Conservation (phyloP, 176 grass and related monocot species). For the Paspalum notatum region DNA sequence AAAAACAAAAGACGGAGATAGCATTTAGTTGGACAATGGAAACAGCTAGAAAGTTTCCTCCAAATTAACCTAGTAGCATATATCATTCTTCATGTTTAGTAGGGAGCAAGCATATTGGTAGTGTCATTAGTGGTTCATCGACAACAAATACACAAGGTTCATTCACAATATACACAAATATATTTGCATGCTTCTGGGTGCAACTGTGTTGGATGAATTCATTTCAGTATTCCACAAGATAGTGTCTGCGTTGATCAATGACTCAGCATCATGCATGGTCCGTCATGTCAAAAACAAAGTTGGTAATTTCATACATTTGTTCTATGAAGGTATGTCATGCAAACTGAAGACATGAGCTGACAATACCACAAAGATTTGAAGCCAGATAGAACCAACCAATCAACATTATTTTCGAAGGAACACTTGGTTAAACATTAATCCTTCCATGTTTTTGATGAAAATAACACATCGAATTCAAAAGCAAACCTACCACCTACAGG, state of each 20-base stretch:
- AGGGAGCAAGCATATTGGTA: not conserved
- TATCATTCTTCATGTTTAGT: slow-evolving; percentile 30
- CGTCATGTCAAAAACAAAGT: not conserved
- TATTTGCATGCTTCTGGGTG: slow-evolving; percentile 11
- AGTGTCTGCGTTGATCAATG: not conserved
- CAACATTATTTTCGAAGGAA: slow-evolving; percentile 14
- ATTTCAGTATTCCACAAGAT: not conserved
- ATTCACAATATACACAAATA: slow-evolving; percentile 11
- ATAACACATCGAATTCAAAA: not conserved
- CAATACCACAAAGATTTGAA: slow-evolving; percentile 29
- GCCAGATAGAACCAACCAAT: not conserved
- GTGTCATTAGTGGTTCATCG: slow-evolving; percentile 3
- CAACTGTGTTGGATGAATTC: not conserved
- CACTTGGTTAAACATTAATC: not conserved
- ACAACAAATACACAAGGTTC: not conserved
- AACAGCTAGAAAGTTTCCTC: not conserved
- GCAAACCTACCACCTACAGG: not conserved
- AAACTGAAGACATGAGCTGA: slow-evolving; percentile 2
- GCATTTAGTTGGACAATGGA: not conserved
- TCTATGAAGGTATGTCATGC: not conserved
- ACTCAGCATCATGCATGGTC: not conserved
- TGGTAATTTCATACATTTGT: slow-evolving; percentile 1
- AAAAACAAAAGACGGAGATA: not conserved
- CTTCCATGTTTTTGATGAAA: slow-evolving; percentile 24
- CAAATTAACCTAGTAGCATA: not conserved